Base-by-base conservation (phyloP, 371 early-diverging fungal genomes). In the Mucor piriformis region DNA sequence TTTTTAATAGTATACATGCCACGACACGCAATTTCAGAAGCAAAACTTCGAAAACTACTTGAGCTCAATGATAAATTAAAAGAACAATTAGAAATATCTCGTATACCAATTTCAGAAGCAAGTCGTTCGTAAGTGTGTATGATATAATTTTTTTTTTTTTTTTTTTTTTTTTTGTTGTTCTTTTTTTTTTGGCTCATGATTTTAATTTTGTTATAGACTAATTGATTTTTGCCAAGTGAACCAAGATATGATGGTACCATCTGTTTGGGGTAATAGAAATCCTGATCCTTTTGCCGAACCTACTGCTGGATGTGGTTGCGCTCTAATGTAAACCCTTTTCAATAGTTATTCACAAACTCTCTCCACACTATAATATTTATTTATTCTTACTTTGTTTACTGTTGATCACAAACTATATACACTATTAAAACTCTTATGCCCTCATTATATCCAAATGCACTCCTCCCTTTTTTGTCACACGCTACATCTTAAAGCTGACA, bases 61-160 rank as follows among this genome's bases (percentile, higher is more conserved):
- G 78, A 78, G 38, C 42, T 72, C 32, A 78, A 78, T 56, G 78
- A 74, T n/a, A 74, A 70, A 58, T 50, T 78, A 42, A 74, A 74
- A 62, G 78, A 78, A 32, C 78, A 78, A 18, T 57, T 78, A 24
- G 78, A 78, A 57, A 74, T 78, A 35, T 67, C 63, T 47, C 78
- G 78, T 54, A 70, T 78, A 42, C 78, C 78, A 4, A 63, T 77
- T 12, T 77, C 78, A 29, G 78, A 77, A 64, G 78, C 78, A 21
- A 77, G 74, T 64, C 70, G 74, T 47, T 77, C 78, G 78, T 77
- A 77, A 70, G 74, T 64, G 20, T n/a, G n/a, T n/a, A n/a, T n/a
- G n/a, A n/a, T n/a, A n/a, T n/a, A n/a, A n/a, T n/a, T n/a, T n/a
- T n/a, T n/a, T n/a, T n/a, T n/a, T n/a, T n/a, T n/a, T n/a, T n/a